These are phyloP conservation scores for Polyporus arcularius DNA, from an alignment of 768 basidiomycete species.

Conservation along the genomic window DNA sequence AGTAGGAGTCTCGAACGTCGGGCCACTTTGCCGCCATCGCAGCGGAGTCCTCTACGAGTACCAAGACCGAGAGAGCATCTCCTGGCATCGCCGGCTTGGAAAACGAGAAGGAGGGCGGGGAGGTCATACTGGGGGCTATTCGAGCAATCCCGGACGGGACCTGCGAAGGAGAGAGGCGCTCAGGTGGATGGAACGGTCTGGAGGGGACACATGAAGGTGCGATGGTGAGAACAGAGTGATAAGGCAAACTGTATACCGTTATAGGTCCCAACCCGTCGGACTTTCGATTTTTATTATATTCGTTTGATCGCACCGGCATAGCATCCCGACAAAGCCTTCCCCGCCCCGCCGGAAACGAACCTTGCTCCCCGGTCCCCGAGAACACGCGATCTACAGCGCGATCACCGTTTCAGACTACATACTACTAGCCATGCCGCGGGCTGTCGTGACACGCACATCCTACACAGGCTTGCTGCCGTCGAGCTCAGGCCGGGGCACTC, in stretches of 20 bases:
- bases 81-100: slow-evolving; percentile 22
- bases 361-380: neutral
- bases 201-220: slow-evolving; percentile 18
- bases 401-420: neutral
- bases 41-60: slow-evolving; percentile 30
- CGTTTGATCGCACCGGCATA: neutral
- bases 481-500: too few relatives aligned
- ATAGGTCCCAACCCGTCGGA: slow-evolving; percentile 29
- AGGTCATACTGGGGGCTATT: slow-evolving; percentile 19
- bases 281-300: slow-evolving; percentile 23
- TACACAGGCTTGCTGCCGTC: too few relatives aligned
- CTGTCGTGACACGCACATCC: too few relatives aligned
- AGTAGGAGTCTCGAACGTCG: slow-evolving; percentile 26
- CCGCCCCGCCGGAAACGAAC: neutral
- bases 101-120: slow-evolving; percentile 22
- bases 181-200: slow-evolving; percentile 19
- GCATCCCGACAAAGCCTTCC: neutral
- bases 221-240: slow-evolving; percentile 25
- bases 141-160: slow-evolving; percentile 18
- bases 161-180: slow-evolving; percentile 17
- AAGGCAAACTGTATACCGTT: slow-evolving; percentile 28
- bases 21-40: slow-evolving; percentile 27
- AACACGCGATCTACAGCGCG: neutral
- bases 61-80: slow-evolving; percentile 29
- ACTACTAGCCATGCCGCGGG: too few relatives aligned